Conservation (phyloP, 495 filamentous ascomycete species). For the Evernia prunastri region DNA sequence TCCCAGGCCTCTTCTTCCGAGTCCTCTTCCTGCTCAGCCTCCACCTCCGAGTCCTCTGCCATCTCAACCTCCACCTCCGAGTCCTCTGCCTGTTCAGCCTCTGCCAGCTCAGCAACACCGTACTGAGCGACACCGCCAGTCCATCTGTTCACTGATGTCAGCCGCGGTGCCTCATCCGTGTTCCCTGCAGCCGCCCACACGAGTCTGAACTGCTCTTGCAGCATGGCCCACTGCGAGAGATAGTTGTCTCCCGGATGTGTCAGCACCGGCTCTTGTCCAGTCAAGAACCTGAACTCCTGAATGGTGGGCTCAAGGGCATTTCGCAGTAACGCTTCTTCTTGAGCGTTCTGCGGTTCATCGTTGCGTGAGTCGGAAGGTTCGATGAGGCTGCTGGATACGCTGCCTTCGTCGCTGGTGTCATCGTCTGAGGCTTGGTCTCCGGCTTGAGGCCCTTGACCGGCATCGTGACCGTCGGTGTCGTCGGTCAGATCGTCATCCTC, state of each 20-base stretch:
- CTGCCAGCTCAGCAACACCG: neutral
- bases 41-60: too few relatives aligned
- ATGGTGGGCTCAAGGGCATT: neutral
- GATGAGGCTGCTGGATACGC: neutral
- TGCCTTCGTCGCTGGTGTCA: neutral
- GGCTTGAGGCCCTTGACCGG: neutral
- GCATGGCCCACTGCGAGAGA: constrained; percentile 1
- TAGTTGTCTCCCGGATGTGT: neutral
- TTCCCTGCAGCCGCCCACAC: neutral
- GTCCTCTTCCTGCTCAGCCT: too few relatives aligned
- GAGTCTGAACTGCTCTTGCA: neutral
- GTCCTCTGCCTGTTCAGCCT: neutral
- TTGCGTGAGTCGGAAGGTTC: constrained; percentile 1
- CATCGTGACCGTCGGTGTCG: neutral
- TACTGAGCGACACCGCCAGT: neutral
- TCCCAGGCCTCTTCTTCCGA: too few relatives aligned
- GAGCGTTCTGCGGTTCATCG: neutral
- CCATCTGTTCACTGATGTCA: neutral
- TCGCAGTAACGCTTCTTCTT: neutral
- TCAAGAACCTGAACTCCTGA: neutral
- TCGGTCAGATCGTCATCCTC: neutral
- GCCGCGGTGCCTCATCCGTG: neutral
- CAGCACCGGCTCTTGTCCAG: neutral
- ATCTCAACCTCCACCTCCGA: too few relatives aligned
- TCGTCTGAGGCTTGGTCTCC: neutral